phyloP scores from a whole-genome alignment of 2,329 filamentous ascomycete genomes.

The Ophiostoma fasciatum region DNA sequence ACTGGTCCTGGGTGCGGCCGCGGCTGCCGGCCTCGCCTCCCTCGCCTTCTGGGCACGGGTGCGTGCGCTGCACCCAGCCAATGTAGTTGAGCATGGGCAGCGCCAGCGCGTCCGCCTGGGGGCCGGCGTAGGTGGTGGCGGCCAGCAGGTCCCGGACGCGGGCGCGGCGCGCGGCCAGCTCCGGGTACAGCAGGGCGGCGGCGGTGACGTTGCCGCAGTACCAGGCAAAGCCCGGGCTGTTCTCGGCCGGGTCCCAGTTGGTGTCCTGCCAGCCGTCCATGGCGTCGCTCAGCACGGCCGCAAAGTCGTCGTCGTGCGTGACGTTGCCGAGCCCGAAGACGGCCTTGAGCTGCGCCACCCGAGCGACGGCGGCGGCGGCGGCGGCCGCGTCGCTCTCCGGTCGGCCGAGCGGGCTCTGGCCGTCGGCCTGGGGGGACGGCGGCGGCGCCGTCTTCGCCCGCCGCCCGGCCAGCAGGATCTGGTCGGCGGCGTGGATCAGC shows the following conservation, averaged over 20 bases:
- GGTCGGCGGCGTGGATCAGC: constrained; percentile 35
- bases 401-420: too few species aligned
- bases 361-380: not conserved
- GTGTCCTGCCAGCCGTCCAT: constrained; percentile 30
- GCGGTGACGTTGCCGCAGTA: constrained; percentile 35
- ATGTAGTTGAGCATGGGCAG: constrained; percentile 37
- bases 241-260: constrained; percentile 38
- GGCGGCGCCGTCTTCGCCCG: constrained; percentile 24
- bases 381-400: not conserved
- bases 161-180: constrained; percentile 20
- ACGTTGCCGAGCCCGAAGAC: constrained; percentile 32
- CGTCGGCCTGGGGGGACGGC: not conserved
- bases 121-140: constrained; percentile 24
- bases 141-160: constrained; percentile 25
- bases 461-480: constrained; percentile 27
- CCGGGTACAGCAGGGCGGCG: constrained; percentile 25
- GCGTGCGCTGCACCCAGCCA: constrained; percentile 24
- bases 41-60: constrained; percentile 14
- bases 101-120: constrained; percentile 23
- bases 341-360: constrained; percentile 20
- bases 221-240: constrained; percentile 24
- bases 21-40: too few species aligned
- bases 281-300: constrained; percentile 23
- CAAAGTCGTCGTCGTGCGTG: constrained; percentile 33
- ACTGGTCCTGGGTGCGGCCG: constrained; percentile 20